Evolutionary conservation across 2,329 filamentous ascomycete genomes (phyloP).

Genomic region (Aureobasidium sp.): DNA sequence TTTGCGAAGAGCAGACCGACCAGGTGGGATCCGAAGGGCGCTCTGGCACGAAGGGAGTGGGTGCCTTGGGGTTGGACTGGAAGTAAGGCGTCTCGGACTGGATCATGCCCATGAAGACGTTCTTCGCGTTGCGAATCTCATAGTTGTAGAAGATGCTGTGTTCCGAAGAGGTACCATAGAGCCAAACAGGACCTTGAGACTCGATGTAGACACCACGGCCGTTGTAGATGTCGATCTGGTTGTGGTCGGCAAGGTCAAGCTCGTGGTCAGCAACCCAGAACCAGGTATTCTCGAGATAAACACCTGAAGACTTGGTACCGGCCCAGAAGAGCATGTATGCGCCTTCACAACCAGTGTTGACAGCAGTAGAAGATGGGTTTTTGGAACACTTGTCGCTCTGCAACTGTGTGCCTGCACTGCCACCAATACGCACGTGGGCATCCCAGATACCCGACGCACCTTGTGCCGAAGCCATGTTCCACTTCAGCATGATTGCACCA

Average conservation of each 20-base stretch:
- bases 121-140: constrained; percentile 50
- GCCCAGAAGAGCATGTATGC: constrained; percentile 57
- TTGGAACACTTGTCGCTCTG: constrained; percentile 74
- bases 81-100: constrained; percentile 67
- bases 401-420: constrained; percentile 75
- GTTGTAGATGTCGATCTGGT: constrained; percentile 81
- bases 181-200: constrained; percentile 66
- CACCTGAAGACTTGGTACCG: constrained; percentile 44
- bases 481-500: constrained; percentile 84
- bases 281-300: constrained; percentile 86
- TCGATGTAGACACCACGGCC: constrained; percentile 77
- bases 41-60: constrained; percentile 46
- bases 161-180: constrained; percentile 58
- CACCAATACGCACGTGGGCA: constrained; percentile 88
- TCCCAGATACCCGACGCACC: constrained; percentile 84
- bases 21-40: constrained; percentile 37
- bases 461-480: constrained; percentile 67
- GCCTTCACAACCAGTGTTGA: constrained; percentile 61
- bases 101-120: constrained; percentile 55
- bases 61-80: constrained; percentile 55
- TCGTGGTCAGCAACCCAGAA: constrained; percentile 91
- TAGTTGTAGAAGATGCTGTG: constrained; percentile 65
- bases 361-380: constrained; percentile 55
- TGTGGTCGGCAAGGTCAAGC: constrained; percentile 86
- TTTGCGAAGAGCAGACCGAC: constrained; percentile 23